phyloP scores from a whole-genome alignment of 148 eudicot species.

The Vaccinium darrowii region DNA sequence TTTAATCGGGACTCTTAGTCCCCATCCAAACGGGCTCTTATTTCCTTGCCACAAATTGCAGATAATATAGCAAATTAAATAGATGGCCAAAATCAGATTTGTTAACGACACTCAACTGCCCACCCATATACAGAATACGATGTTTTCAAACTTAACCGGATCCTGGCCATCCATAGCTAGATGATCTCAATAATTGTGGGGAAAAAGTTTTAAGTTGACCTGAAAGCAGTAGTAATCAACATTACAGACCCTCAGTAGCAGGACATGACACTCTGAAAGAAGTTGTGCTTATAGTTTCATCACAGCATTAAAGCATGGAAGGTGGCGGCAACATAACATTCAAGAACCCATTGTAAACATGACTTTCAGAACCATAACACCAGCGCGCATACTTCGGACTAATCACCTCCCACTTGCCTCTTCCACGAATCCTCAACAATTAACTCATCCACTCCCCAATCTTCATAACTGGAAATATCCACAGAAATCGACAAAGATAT shows the following conservation, averaged over 20 bases:
- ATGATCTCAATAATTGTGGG: background rate
- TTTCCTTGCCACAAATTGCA: background rate
- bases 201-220: background rate
- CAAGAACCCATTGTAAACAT: background rate
- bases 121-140: background rate
- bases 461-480: constrained; percentile 69
- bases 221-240: background rate
- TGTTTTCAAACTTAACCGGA: background rate
- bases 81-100: background rate
- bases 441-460: constrained; percentile 98
- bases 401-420: constrained; percentile 96
- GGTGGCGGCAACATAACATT: background rate
- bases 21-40: too few relatives aligned
- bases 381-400: constrained; percentile 8
- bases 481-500: background rate
- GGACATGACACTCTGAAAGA: background rate
- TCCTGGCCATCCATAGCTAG: background rate
- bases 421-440: constrained; percentile 99
- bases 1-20: too few relatives aligned
- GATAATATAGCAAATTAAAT: background rate
- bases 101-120: background rate
- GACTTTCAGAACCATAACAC: background rate
- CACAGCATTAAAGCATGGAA: background rate
- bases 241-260: background rate
- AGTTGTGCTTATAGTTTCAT: background rate